Conservation (phyloP, 2,329 filamentous ascomycete species). For the Neofusicoccum sp. region DNA sequence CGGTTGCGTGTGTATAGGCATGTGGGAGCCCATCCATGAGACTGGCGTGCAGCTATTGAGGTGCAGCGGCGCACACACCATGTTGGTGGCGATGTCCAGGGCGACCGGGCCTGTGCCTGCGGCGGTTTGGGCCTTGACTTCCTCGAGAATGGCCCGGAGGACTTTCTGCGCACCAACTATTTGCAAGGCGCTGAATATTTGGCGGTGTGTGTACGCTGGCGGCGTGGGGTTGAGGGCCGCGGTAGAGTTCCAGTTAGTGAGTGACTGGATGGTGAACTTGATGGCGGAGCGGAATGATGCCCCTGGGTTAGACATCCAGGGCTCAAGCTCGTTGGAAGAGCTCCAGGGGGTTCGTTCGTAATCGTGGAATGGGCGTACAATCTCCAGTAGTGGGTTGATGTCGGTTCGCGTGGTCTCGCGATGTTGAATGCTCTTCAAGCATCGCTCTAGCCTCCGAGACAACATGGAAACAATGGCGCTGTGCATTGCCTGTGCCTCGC, state of each 20-base stretch:
- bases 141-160: slow-evolving; percentile 63
- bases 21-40: slow-evolving; percentile 32
- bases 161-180: slow-evolving; percentile 62
- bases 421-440: slow-evolving; percentile 64
- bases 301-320: slow-evolving; percentile 59
- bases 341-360: slow-evolving; percentile 62
- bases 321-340: slow-evolving; percentile 65
- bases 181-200: slow-evolving; percentile 60
- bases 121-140: slow-evolving; percentile 62
- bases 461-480: slow-evolving; percentile 69
- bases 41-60: slow-evolving; percentile 37
- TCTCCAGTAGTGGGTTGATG: slow-evolving; percentile 66
- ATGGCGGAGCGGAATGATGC: slow-evolving; percentile 59
- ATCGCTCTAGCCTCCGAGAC: slow-evolving; percentile 65
- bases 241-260: slow-evolving; percentile 65
- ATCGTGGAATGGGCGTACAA: slow-evolving; percentile 58
- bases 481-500: slow-evolving; percentile 70
- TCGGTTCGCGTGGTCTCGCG: slow-evolving; percentile 66
- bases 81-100: slow-evolving; percentile 66
- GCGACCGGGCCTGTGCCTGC: slow-evolving; percentile 59
- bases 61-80: slow-evolving; percentile 64
- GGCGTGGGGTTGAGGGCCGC: slow-evolving; percentile 52
- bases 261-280: slow-evolving; percentile 59
- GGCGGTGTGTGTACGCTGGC: slow-evolving; percentile 69
- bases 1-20: slow-evolving; percentile 27